Percentiles rank a stretch among this genome's conserved stretches.
Conservation (phyloP, 2,329 filamentous ascomycete genomes). For the Trichoderma guizhouense region DNA sequence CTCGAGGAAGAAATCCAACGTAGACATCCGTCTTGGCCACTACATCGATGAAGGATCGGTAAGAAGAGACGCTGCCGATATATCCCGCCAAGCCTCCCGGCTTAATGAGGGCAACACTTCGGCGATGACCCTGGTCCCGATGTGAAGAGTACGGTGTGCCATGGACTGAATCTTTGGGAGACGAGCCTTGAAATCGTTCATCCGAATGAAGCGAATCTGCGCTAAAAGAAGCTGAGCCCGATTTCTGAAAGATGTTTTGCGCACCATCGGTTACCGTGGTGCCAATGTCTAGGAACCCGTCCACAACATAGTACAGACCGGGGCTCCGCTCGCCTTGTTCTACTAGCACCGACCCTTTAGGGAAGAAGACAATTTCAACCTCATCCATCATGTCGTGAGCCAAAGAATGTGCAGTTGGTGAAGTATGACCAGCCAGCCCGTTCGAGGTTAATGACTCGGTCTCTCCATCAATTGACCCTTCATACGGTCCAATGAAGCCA, state of each 20-base stretch:
- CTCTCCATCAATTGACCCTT: constrained; percentile 72
- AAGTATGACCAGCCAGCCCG: constrained; percentile 57
- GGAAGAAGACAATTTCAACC: constrained; percentile 95
- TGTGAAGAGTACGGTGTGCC: constrained; percentile 19
- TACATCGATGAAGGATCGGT: constrained; percentile 93
- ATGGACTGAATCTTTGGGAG: background rate
- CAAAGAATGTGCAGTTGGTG: constrained; percentile 63
- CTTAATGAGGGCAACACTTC: constrained; percentile 86
- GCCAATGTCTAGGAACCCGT: constrained; percentile 92
- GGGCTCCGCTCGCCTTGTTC: constrained; percentile 97
- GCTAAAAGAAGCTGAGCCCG: constrained; percentile 25
- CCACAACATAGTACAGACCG: constrained; percentile 94
- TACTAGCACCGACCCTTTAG: constrained; percentile 87
- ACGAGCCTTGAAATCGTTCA: constrained; percentile 25
- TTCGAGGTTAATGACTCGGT: constrained; percentile 79
- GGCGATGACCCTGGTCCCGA: constrained; percentile 47
- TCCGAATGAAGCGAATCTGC: constrained; percentile 17
- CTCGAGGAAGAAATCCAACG: constrained; percentile 86
- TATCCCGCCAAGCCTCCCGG: constrained; percentile 93
- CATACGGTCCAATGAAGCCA: constrained; percentile 83
- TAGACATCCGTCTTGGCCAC: constrained; percentile 98
- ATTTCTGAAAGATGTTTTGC: constrained; percentile 33
- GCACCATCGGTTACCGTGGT: constrained; percentile 52
- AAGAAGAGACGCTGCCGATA: constrained; percentile 89
- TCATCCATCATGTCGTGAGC: constrained; percentile 84